Evolutionary conservation across 148 eudicot species (phyloP).

Genomic region (Camellia granthamiana): DNA sequence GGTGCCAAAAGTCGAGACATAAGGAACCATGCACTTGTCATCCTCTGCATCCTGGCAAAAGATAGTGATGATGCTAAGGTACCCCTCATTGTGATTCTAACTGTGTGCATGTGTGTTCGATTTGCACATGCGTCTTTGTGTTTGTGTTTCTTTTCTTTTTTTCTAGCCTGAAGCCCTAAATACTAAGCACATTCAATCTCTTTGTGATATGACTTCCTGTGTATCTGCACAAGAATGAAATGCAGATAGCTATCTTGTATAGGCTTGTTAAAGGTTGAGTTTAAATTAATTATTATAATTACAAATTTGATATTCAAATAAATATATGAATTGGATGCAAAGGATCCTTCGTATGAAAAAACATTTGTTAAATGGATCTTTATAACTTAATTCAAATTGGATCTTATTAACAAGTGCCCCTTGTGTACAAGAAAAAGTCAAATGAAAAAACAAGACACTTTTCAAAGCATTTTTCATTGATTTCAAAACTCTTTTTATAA

Average conservation of each 20-base stretch:
- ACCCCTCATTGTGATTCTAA: not conserved
- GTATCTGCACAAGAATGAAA: not conserved
- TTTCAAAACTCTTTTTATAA: no score
- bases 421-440: no score
- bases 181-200: not conserved
- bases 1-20: slow-evolving; percentile 29
- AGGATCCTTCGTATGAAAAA: not conserved
- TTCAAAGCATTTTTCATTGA: no score
- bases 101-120: not conserved
- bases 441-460: no score
- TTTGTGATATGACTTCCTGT: not conserved
- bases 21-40: slow-evolving; percentile 25
- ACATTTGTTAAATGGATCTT: not conserved
- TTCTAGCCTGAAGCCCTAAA: not conserved
- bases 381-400: not conserved
- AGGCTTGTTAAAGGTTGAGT: not conserved
- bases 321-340: not conserved
- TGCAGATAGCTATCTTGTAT: not conserved
- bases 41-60: slow-evolving; percentile 35
- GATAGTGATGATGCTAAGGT: slow-evolving; percentile 42
- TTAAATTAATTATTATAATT: not conserved
- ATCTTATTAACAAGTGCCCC: no score
- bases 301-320: not conserved
- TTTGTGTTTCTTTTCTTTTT: not conserved
- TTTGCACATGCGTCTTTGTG: not conserved